Percentiles rank a stretch among this genome's conserved stretches.
Evolutionary conservation across 331 rosid genomes (phyloP).

Genomic region (Rhamnella rubrinervis): DNA sequence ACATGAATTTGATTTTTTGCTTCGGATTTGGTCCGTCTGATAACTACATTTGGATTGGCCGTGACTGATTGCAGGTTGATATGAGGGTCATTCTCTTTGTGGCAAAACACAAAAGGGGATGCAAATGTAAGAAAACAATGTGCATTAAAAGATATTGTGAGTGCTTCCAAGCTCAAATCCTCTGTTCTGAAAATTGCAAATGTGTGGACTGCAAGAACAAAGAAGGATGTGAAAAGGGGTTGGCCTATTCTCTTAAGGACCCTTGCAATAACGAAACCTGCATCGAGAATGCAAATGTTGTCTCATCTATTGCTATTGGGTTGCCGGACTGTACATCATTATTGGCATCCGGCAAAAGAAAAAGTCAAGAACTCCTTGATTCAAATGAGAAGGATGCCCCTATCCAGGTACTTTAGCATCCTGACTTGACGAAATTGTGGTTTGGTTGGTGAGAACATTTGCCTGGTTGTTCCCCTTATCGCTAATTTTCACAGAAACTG

Average conservation of each 20-base stretch:
- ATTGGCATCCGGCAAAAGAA: background rate
- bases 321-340: background rate
- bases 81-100: background rate
- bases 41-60: background rate
- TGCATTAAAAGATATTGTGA: slow-evolving; percentile 17
- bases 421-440: background rate
- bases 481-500: too few relatives aligned
- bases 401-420: background rate
- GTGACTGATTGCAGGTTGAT: background rate
- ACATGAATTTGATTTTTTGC: background rate
- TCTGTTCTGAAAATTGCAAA: slow-evolving; percentile 16
- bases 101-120: slow-evolving; percentile 8
- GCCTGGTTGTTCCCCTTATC: too few relatives aligned
- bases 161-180: slow-evolving; percentile 14
- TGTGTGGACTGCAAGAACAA: slow-evolving; percentile 13
- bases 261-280: background rate
- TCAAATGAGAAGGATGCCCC: background rate
- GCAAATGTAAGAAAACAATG: slow-evolving; percentile 16
- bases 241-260: background rate
- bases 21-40: too few relatives aligned
- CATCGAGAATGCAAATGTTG: background rate
- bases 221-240: background rate
- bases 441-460: background rate
- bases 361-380: background rate
- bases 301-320: background rate